These are phyloP conservation scores for Boletus reticuloceps DNA, from an alignment of 768 basidiomycete genomes.

Conservation along the genomic window DNA sequence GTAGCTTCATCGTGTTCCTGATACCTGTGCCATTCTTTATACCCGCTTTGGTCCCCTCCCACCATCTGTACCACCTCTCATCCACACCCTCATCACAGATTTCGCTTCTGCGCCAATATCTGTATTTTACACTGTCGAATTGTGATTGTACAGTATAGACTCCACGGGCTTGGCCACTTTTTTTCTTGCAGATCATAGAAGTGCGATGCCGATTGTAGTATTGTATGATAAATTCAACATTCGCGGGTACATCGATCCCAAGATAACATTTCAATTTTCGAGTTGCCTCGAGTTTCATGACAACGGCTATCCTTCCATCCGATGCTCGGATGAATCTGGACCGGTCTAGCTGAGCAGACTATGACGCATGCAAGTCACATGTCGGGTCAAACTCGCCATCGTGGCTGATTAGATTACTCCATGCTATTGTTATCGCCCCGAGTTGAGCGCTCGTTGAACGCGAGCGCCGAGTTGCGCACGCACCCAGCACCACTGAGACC, in stretches of 20 bases:
- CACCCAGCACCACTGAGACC: constrained; percentile 19
- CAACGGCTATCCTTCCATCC: too few species aligned
- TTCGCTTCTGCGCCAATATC: constrained; percentile 9
- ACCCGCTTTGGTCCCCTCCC: constrained; percentile 24
- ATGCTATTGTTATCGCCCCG: too few species aligned
- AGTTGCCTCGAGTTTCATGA: too few species aligned
- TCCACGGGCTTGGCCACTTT: neutral
- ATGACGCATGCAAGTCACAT: too few species aligned
- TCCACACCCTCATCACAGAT: constrained; percentile 21
- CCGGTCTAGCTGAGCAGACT: too few species aligned
- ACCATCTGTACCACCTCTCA: constrained; percentile 26
- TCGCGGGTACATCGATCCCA: too few species aligned
- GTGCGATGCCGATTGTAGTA: neutral
- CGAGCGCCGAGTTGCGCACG: too few species aligned
- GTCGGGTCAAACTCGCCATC: too few species aligned
- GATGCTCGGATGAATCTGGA: too few species aligned
- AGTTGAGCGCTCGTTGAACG: too few species aligned
- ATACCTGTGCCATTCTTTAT: constrained; percentile 32
- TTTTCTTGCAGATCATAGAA: constrained; percentile 12
- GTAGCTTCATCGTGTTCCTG: constrained; percentile 19
- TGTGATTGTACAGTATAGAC: constrained; percentile 18
- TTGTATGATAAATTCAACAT: constrained; percentile 3
- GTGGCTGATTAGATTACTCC: too few species aligned
- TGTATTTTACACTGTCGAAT: constrained; percentile 18
- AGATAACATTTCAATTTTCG: too few species aligned